Evolutionary conservation across 2,329 filamentous ascomycete species (phyloP).

Genomic region (Trichoderma aggressivum): DNA sequence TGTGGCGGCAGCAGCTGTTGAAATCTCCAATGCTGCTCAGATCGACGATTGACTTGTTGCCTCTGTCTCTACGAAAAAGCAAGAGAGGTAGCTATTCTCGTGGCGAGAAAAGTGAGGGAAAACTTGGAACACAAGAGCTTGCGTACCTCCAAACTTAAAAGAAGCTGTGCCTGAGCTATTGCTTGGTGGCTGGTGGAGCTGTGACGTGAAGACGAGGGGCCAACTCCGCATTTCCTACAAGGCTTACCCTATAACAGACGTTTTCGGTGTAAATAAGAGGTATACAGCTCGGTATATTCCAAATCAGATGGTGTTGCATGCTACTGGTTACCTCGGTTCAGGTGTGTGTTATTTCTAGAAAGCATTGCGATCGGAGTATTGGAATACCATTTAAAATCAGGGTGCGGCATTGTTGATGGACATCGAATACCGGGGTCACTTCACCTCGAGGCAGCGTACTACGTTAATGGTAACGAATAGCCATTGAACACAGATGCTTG

Average conservation of each 20-base stretch:
- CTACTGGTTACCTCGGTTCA: neutral
- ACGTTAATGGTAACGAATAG: neutral
- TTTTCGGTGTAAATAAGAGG: neutral
- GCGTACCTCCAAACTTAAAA: neutral
- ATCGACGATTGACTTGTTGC: neutral
- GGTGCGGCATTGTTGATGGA: neutral
- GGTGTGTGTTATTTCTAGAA: neutral
- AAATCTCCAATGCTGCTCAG: neutral
- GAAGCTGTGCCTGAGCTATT: neutral
- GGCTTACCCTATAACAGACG: neutral
- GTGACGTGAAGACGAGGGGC: conserved; percentile 14
- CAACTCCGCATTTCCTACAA: neutral
- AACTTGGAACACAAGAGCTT: neutral
- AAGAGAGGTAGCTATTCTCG: neutral
- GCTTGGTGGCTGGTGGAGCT: conserved; percentile 9
- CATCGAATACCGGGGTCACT: neutral
- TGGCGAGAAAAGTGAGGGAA: neutral
- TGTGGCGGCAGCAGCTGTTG: neutral
- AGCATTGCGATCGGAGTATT: neutral
- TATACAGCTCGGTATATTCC: neutral
- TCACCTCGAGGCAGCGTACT: too few species aligned
- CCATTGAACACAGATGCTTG: neutral
- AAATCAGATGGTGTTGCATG: neutral
- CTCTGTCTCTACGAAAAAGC: neutral
- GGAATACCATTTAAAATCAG: neutral